These are phyloP conservation scores for Lichtheimia ramosa DNA, from an alignment of 371 early-diverging fungal species.

Conservation along the genomic window DNA sequence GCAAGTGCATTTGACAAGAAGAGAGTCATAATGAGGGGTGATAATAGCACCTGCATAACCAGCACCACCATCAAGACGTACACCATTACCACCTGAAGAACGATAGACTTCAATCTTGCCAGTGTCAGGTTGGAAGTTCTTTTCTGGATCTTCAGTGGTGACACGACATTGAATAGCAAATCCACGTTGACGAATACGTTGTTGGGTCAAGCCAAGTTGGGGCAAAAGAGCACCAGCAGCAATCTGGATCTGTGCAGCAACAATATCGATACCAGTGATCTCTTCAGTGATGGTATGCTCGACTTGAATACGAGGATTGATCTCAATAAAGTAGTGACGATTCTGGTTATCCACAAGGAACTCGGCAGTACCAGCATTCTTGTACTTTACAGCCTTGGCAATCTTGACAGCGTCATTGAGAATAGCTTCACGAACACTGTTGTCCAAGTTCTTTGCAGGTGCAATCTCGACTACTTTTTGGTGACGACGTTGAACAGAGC, in stretches of 20 bases:
- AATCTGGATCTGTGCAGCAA: conserved; percentile 90
- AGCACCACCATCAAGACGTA: conserved; percentile 89
- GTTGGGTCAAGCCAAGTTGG: conserved; percentile 80
- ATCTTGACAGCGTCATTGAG: conserved; percentile 89
- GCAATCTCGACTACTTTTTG: conserved; percentile 98
- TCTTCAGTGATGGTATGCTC: conserved; percentile 95
- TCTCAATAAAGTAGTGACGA: conserved; percentile 95
- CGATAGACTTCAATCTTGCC: conserved; percentile 93
- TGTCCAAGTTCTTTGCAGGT: conserved; percentile 74
- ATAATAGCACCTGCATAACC: conserved; percentile 89
- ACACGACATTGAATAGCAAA: conserved; percentile 95
- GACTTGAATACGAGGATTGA: conserved; percentile 94
- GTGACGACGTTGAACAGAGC: conserved; percentile 97
- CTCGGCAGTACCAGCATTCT: conserved; percentile 97
- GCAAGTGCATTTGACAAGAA: conserved; percentile 93
- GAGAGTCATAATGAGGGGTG: conserved; percentile 95
- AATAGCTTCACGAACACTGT: conserved; percentile 72
- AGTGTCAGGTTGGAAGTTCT: conserved; percentile 92
- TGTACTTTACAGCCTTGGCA: conserved; percentile 87
- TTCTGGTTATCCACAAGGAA: conserved; percentile 90
- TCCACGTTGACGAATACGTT: conserved; percentile 76
- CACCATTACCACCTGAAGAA: conserved; percentile 87
- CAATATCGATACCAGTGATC: conserved; percentile 92
- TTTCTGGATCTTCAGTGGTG: conserved; percentile 90
- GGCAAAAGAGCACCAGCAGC: conserved; percentile 84